phyloP scores from a whole-genome alignment of 2,329 filamentous ascomycete species.

The Penicillium sp. region DNA sequence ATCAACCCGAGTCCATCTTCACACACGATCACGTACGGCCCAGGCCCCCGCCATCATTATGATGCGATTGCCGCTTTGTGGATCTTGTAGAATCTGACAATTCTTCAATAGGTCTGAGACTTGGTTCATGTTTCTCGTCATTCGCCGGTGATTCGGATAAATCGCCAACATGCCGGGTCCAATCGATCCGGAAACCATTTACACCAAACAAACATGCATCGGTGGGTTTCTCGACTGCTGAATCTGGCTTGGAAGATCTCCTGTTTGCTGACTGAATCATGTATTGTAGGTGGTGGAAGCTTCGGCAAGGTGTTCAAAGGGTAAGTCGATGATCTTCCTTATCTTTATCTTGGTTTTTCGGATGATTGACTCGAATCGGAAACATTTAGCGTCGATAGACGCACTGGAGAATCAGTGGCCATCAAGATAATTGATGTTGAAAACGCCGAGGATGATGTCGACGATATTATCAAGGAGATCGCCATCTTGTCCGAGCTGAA shows the following conservation, averaged over 20 bases:
- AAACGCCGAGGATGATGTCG: constrained; percentile 97
- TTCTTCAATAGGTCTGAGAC: background rate
- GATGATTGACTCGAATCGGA: constrained; percentile 6
- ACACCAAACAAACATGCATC: constrained; percentile 90
- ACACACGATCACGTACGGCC: background rate
- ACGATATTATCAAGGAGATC: constrained; percentile 99
- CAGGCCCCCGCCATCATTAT: background rate
- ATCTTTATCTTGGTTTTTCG: background rate
- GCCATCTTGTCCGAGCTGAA: constrained; percentile 94
- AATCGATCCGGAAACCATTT: constrained; percentile 84
- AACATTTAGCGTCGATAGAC: constrained; percentile 75
- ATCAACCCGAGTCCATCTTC: background rate
- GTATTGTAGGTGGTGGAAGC: constrained; percentile 75
- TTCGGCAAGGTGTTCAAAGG: constrained; percentile 99
- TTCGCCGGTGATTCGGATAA: constrained; percentile 6
- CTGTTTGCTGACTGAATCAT: background rate
- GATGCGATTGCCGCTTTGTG: background rate
- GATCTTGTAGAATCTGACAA: background rate
- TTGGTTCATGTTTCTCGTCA: background rate
- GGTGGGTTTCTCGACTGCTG: constrained; percentile 52
- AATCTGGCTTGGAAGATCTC: background rate
- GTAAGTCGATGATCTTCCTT: constrained; percentile 48
- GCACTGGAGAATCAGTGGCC: constrained; percentile 87
- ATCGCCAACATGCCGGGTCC: constrained; percentile 47
- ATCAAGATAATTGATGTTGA: constrained; percentile 99